A percentile compares a stretch with the other conserved stretches of the same genome.
These are phyloP conservation scores for Trichothecium roseum DNA, from an alignment of 2,329 filamentous ascomycete species.

Conservation along the genomic window DNA sequence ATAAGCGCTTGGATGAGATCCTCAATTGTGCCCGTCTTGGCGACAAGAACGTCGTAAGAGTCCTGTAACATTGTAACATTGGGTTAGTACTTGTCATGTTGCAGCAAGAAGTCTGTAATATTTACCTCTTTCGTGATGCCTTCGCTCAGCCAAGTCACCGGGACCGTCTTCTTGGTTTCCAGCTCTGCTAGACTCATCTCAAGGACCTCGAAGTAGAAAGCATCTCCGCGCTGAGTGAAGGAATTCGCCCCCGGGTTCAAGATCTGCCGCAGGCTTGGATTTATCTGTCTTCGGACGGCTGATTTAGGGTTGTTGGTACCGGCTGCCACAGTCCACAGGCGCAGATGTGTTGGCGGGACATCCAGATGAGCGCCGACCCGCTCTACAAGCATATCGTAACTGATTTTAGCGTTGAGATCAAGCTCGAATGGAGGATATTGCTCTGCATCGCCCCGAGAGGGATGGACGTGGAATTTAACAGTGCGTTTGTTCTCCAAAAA, in stretches of 20 bases:
- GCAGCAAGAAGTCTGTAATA: slow-evolving; percentile 3
- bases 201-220: slow-evolving; percentile 83
- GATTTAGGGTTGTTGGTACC: slow-evolving; percentile 67
- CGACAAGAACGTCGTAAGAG: slow-evolving; percentile 69
- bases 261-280: slow-evolving; percentile 67
- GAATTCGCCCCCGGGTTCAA: slow-evolving; percentile 62
- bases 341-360: slow-evolving; percentile 75
- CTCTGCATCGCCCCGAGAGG: slow-evolving; percentile 40
- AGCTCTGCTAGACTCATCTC: slow-evolving; percentile 91
- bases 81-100: not conserved
- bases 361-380: slow-evolving; percentile 71
- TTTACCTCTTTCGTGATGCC: slow-evolving; percentile 82
- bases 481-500: slow-evolving; percentile 77
- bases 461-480: slow-evolving; percentile 67
- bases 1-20: slow-evolving; percentile 69
- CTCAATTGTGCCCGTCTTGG: slow-evolving; percentile 71
- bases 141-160: slow-evolving; percentile 76
- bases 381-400: slow-evolving; percentile 76
- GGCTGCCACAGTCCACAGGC: slow-evolving; percentile 79
- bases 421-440: slow-evolving; percentile 62
- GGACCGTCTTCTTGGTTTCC: slow-evolving; percentile 83
- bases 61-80: slow-evolving; percentile 42
- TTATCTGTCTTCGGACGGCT: slow-evolving; percentile 61
- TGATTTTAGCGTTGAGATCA: slow-evolving; percentile 76
- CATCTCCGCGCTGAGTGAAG: slow-evolving; percentile 62